These are phyloP conservation scores for Podaxis pistillaris DNA, from an alignment of 768 basidiomycete species.

Conservation along the genomic window DNA sequence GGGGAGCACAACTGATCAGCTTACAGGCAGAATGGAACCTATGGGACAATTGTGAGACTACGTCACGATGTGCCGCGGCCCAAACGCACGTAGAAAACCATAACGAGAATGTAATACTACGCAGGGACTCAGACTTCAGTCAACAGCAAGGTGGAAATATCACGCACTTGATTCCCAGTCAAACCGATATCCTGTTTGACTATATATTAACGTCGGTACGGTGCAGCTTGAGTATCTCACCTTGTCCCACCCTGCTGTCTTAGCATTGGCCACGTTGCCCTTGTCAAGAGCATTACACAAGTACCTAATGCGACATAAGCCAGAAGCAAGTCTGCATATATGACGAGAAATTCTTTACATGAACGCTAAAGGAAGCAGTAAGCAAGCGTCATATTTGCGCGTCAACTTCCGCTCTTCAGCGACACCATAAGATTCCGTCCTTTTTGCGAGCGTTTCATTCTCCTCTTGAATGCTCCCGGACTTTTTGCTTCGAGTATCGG, in stretches of 20 bases:
- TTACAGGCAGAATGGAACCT: conserved; percentile 48
- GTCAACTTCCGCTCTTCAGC: conserved; percentile 32
- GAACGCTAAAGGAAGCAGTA: conserved; percentile 42
- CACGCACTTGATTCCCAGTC: conserved; percentile 41
- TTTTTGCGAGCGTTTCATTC: background rate
- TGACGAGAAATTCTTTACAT: conserved; percentile 28
- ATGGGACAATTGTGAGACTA: background rate
- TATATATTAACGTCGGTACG: background rate
- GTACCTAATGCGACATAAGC: conserved; percentile 30
- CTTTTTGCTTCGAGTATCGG: background rate
- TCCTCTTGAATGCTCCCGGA: conserved; percentile 1
- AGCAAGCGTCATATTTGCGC: conserved; percentile 40
- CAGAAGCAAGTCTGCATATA: background rate
- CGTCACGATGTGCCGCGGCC: background rate
- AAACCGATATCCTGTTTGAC: conserved; percentile 36
- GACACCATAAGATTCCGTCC: conserved; percentile 4
- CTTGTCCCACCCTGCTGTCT: conserved; percentile 50
- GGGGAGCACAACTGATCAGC: conserved; percentile 9
- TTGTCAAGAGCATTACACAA: conserved; percentile 49
- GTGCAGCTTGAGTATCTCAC: conserved; percentile 20
- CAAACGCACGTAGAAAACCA: conserved; percentile 42
- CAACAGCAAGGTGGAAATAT: too few species aligned
- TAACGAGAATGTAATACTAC: conserved; percentile 48
- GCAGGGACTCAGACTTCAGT: conserved; percentile 1
- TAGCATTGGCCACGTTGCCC: conserved; percentile 51